Conservation (phyloP, 352 stramenopile genomes). For the Phytophthora melonis region DNA sequence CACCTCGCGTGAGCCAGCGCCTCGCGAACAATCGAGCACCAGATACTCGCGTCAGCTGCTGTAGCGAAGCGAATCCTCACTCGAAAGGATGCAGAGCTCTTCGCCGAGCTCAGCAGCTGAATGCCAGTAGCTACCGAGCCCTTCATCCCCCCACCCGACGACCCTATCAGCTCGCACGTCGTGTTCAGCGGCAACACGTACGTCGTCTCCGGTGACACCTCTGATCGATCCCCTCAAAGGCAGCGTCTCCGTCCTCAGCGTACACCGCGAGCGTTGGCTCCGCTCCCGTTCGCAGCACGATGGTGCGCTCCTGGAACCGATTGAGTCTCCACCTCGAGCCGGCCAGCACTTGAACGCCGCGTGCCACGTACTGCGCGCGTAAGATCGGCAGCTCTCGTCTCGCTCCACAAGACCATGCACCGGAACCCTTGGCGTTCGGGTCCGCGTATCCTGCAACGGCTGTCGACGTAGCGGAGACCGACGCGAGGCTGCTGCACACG, state of each 20-base stretch:
- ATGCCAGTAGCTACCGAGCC: constrained; percentile 13
- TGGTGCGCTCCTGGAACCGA: constrained; percentile 50
- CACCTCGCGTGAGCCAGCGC: constrained; percentile 51
- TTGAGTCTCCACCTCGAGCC: constrained; percentile 60
- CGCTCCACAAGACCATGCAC: background rate
- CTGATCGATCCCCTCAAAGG: constrained; percentile 4
- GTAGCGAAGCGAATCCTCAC: constrained; percentile 62
- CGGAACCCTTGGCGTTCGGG: background rate
- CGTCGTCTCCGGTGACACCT: constrained; percentile 26
- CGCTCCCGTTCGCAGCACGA: constrained; percentile 49
- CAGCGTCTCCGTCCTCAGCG: background rate
- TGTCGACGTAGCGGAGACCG: constrained; percentile 2
- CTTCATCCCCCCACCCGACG: background rate
- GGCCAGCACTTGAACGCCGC: constrained; percentile 51
- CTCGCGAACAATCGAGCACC: constrained; percentile 50
- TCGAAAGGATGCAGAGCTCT: constrained; percentile 33
- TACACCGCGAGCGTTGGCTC: constrained; percentile 45
- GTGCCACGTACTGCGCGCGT: constrained; percentile 58
- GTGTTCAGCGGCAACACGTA: constrained; percentile 40
- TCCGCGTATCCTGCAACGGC: constrained; percentile 6
- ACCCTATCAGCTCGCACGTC: constrained; percentile 32
- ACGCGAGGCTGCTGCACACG: constrained; percentile 3
- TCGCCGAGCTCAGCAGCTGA: constrained; percentile 48
- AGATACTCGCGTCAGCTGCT: constrained; percentile 60
- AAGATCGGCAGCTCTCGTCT: constrained; percentile 52